These are phyloP conservation scores for Komagataella ulmi DNA, from an alignment of 805 yeast species.

Conservation along the genomic window DNA sequence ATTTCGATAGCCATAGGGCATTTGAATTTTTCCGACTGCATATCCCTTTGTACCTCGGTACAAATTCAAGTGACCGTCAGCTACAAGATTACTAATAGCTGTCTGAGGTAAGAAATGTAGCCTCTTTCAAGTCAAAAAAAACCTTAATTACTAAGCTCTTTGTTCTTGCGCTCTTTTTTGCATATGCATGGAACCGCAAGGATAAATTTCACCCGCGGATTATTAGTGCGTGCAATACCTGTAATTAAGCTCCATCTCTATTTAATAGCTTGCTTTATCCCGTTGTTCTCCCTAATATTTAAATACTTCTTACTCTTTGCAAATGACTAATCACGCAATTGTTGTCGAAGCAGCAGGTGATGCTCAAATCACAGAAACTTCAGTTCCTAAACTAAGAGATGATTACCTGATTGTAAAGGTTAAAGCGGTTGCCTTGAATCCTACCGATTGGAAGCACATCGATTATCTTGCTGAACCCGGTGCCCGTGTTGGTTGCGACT, in stretches of 20 bases:
- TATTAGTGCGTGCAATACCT: neutral
- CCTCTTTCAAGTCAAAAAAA: too few species aligned
- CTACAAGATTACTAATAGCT: too few species aligned
- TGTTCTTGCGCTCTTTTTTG: too few species aligned
- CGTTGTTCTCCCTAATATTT: neutral
- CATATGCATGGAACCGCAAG: too few species aligned
- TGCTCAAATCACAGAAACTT: neutral
- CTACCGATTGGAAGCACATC: conserved; percentile 60
- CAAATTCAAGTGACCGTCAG: too few species aligned
- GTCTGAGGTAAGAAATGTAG: too few species aligned
- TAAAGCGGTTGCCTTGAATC: conserved; percentile 46
- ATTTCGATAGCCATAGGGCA: too few species aligned
- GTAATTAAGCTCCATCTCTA: too few species aligned
- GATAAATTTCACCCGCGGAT: too few species aligned
- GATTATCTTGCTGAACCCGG: conserved; percentile 27
- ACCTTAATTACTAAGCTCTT: too few species aligned
- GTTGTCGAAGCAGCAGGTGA: neutral
- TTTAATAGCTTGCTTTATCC: neutral
- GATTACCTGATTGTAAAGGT: conserved; percentile 34
- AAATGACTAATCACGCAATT: neutral
- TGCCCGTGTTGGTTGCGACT: conserved; percentile 44
- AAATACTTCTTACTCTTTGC: neutral
- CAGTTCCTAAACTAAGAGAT: conserved; percentile 15
- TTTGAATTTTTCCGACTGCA: too few species aligned
- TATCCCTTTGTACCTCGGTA: too few species aligned